Evolutionary conservation across 1,284 basidiomycete genomes (phyloP).

Genomic region (Apiotrichum domesticum): DNA sequence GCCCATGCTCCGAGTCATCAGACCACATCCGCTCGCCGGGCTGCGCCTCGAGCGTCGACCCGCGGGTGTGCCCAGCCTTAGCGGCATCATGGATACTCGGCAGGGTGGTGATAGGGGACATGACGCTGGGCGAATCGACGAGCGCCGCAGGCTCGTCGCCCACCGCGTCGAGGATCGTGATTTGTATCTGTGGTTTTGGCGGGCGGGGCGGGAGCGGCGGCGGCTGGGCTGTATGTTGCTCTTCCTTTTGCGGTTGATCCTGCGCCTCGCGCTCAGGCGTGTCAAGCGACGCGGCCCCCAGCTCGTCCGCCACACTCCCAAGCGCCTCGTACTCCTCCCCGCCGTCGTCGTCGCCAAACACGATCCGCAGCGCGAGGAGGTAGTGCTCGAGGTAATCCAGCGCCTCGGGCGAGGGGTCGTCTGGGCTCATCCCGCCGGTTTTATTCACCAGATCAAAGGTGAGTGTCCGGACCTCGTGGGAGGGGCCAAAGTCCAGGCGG

Average conservation of each 20-base stretch:
- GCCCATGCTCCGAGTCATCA: background rate
- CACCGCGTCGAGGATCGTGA: no score
- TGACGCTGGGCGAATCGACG: no score
- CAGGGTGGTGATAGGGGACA: no score
- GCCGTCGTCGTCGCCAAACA: background rate
- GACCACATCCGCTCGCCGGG: no score
- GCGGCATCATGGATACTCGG: no score
- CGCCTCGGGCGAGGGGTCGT: background rate
- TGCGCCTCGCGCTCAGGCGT: background rate
- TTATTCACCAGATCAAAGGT: conserved; percentile 2
- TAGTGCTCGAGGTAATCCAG: background rate
- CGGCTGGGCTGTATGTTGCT: no score
- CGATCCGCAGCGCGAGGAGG: background rate
- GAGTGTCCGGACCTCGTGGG: background rate
- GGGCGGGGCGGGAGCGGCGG: no score
- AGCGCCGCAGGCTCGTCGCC: no score
- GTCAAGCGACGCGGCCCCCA: background rate
- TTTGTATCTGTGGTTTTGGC: no score
- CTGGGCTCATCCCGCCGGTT: background rate
- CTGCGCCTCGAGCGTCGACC: no score
- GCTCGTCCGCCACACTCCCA: background rate
- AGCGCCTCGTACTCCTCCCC: background rate
- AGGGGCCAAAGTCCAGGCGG: background rate
- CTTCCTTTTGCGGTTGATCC: background rate
- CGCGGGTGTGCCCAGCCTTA: no score